Conservation (phyloP, 768 basidiomycete genomes). For the Panaeolus papilionaceus region DNA sequence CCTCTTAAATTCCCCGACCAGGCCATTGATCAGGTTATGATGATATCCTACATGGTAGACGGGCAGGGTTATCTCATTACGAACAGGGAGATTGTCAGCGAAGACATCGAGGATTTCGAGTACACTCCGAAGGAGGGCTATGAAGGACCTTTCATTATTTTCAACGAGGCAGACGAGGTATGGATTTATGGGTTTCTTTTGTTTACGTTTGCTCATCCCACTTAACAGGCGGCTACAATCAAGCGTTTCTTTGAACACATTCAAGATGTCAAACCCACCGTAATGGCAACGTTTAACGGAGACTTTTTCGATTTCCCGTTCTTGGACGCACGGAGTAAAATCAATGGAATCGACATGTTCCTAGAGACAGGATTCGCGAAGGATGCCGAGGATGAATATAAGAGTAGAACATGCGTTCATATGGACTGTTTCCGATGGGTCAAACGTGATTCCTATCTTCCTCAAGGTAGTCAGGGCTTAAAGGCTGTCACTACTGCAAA, state of each 20-base stretch:
- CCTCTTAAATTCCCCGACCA: conserved; percentile 99
- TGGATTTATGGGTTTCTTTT: conserved; percentile 23
- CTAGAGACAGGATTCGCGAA: conserved; percentile 91
- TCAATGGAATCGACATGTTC: conserved; percentile 96
- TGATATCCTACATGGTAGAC: conserved; percentile 99
- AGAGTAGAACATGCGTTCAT: conserved; percentile 89
- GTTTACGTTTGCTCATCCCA: conserved; percentile 8
- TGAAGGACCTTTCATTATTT: conserved; percentile 94
- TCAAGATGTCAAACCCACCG: conserved; percentile 91
- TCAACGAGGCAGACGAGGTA: conserved; percentile 94
- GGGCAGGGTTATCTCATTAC: conserved; percentile 98
- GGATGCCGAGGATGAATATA: conserved; percentile 95
- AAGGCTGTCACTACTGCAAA: conserved; percentile 98
- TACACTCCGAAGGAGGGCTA: conserved; percentile 99
- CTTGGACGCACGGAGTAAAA: conserved; percentile 82
- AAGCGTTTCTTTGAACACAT: conserved; percentile 93
- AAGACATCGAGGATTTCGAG: conserved; percentile 98
- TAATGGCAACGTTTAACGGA: conserved; percentile 98
- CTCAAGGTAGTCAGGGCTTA: conserved; percentile 97
- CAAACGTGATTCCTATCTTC: conserved; percentile 97
- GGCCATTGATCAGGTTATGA: conserved; percentile 97
- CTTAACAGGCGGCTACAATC: conserved; percentile 75
- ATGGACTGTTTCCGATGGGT: conserved; percentile 99
- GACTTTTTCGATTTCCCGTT: conserved; percentile 99
- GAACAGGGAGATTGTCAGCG: conserved; percentile 95